phyloP scores from a whole-genome alignment of 2,329 filamentous ascomycete species.

The Aspergillus pseudoterreus region DNA sequence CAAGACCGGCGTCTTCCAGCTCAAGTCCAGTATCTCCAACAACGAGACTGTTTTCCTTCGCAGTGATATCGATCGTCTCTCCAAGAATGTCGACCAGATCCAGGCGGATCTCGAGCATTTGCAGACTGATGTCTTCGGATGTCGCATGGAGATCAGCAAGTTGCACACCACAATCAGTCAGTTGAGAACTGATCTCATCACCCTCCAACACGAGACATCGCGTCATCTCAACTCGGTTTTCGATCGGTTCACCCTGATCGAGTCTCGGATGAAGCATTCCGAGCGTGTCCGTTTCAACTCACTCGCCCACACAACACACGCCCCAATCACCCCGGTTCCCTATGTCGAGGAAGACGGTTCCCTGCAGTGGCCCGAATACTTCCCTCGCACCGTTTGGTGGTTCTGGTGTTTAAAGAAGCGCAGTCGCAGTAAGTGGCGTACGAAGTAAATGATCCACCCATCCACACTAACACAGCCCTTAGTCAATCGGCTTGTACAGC shows the following conservation, averaged over 20 bases:
- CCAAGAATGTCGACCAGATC: conserved; percentile 36
- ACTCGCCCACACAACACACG: conserved; percentile 34
- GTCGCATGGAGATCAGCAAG: conserved; percentile 35
- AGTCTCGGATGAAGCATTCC: conserved; percentile 32
- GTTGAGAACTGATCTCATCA: conserved; percentile 34
- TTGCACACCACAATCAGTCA: conserved; percentile 34
- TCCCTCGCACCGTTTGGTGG: conserved; percentile 38
- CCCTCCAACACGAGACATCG: conserved; percentile 31
- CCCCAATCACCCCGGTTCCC: conserved; percentile 36
- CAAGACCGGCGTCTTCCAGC: conserved; percentile 31
- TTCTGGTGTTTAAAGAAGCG: conserved; percentile 42
- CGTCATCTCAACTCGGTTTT: conserved; percentile 26
- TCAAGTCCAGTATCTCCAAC: conserved; percentile 29
- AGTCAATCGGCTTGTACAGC: conserved; percentile 37
- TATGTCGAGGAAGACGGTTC: conserved; percentile 32
- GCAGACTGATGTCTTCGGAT: conserved; percentile 31
- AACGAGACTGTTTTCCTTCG: conserved; percentile 35
- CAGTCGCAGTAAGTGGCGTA: conserved; percentile 33
- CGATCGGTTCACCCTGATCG: conserved; percentile 28
- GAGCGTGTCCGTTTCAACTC: conserved; percentile 40
- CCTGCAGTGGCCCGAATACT: conserved; percentile 34
- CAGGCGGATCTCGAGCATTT: conserved; percentile 33
- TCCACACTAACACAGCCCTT: conserved; percentile 10
- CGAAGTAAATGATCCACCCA: conserved; percentile 3
- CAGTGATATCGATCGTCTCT: conserved; percentile 34